These are phyloP conservation scores for Ceratobasidium sp. DNA, from an alignment of 1,284 basidiomycete genomes.

Conservation along the genomic window DNA sequence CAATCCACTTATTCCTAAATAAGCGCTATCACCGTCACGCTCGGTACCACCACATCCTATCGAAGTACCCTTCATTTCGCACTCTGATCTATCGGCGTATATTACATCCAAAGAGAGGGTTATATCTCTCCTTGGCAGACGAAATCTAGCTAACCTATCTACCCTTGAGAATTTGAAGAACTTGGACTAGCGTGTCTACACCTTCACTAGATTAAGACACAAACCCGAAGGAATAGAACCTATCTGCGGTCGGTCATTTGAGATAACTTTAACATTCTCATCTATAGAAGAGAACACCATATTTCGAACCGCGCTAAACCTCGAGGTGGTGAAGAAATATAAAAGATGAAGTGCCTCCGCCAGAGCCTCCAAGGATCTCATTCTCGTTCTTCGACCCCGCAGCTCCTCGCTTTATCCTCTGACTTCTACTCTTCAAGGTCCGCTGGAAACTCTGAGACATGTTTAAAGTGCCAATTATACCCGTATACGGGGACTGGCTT, in stretches of 20 bases:
- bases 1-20: constrained; percentile 16
- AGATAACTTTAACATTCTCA: too few species aligned
- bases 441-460: background rate
- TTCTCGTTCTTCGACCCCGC: background rate
- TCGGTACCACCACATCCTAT: background rate
- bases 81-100: background rate
- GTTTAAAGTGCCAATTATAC: constrained; percentile 12
- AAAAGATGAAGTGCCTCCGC: constrained; percentile 2
- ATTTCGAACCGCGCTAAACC: background rate
- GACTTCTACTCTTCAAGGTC: background rate
- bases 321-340: background rate
- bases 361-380: too few species aligned
- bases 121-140: too few species aligned
- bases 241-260: too few species aligned
- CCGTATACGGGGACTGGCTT: constrained; percentile 49
- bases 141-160: too few species aligned
- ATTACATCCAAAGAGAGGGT: background rate
- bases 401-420: background rate
- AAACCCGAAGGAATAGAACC: constrained; percentile 23
- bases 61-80: background rate
- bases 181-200: too few species aligned
- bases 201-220: constrained; percentile 15
- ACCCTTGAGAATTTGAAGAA: too few species aligned
- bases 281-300: constrained; percentile 2
- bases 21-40: too few species aligned